Evolutionary conservation across 2,329 filamentous ascomycete genomes (phyloP), one percentile per base, ranked within the genome.

Genomic region (Cadophora sp.): DNA sequence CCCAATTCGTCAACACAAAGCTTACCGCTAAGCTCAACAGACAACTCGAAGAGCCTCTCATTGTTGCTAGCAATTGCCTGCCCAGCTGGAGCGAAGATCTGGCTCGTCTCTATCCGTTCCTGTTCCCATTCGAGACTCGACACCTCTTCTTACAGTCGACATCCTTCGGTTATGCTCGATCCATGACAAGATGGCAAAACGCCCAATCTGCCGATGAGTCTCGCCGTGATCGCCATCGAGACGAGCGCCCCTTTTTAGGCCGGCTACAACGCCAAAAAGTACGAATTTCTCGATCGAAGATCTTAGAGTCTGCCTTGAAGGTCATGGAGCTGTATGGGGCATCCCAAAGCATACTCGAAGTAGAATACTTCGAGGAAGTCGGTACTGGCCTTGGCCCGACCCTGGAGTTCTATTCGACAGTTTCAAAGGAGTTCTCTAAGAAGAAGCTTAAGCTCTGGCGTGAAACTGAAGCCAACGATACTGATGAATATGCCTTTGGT

Each of bases 301-400:
- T 99, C 56, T 85, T 99, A 8, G 96, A 99, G 78, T 98, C 96
- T 16, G 96, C 96, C 0, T 85, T 98, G 79, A 99, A 99, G 80
- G 96, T 99, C 34, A 98, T 99, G 95, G 95, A 99, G 75, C 87
- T 98, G 2, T 99, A 99, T 76, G 96, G 96, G 0, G 93, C 93
- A n/a, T 97, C 95, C 0, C 93, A 97, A 68, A 98, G 95, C 78
- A 92, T 98, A 31, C 83, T 99, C 0, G 96, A 99, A 77, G 95
- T 99, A 1, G 97, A 99, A 77, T 99, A 99, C 77, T 99, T 99
- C 74, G 96, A 98, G 76, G 96, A 99, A 81, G 96, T 99, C 26
- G 96, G 96, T 66, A 99, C 97, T 27, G 96, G 96, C 58, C 85
- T 99, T 56, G 96, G 96, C 0, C 96, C 96, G 4, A 99, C 96